Conservation (phyloP, 2,329 filamentous ascomycete genomes). For the Ramichloridium luteum region DNA sequence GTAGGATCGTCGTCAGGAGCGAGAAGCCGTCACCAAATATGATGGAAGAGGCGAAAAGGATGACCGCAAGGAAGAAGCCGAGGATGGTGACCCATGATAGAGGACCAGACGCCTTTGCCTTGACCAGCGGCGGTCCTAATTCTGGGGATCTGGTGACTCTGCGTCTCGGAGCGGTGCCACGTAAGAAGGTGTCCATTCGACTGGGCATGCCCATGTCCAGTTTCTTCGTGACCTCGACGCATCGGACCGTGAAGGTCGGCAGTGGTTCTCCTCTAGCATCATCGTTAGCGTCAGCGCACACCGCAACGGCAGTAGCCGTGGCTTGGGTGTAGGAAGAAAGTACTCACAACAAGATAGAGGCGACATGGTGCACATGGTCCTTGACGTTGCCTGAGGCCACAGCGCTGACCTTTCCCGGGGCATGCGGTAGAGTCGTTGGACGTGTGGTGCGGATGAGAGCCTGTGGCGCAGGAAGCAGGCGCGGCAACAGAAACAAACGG, state of each 20-base stretch:
- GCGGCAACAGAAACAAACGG: conserved; percentile 37
- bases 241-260: conserved; percentile 17
- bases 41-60: conserved; percentile 35
- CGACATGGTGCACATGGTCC: conserved; percentile 37
- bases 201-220: background rate
- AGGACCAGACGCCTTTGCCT: conserved; percentile 34
- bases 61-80: conserved; percentile 32
- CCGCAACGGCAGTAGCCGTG: background rate
- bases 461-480: conserved; percentile 40
- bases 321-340: background rate
- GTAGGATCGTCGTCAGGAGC: conserved; percentile 34
- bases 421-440: conserved; percentile 31
- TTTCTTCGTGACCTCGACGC: conserved; percentile 16
- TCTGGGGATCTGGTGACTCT: conserved; percentile 2
- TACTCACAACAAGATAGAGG: conserved; percentile 34
- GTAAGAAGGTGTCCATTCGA: conserved; percentile 24
- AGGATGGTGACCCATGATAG: conserved; percentile 34
- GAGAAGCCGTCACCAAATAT: conserved; percentile 39
- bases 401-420: conserved; percentile 31
- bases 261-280: conserved; percentile 9
- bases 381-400: conserved; percentile 37
- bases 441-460: conserved; percentile 36
- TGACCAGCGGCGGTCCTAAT: conserved; percentile 20
- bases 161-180: conserved; percentile 27
- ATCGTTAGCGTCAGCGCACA: conserved; percentile 3